phyloP scores from a whole-genome alignment of 805 yeast genomes.

The Zygotorulaspora sp. region DNA sequence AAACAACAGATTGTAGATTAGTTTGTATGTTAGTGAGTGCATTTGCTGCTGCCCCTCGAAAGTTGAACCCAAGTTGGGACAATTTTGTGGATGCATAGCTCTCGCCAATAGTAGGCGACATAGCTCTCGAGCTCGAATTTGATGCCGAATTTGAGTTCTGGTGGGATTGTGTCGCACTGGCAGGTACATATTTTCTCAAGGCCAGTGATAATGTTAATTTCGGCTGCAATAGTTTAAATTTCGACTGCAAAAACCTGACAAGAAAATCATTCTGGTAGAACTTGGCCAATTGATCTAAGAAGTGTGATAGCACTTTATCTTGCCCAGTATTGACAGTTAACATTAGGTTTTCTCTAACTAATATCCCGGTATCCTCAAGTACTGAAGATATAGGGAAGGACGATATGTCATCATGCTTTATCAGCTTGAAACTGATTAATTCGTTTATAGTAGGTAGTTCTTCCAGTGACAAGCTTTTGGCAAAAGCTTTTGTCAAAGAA shows the following conservation, averaged over 20 bases:
- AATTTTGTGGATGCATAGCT: conserved; percentile 19
- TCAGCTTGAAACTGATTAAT: conserved; percentile 24
- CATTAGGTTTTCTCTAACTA: conserved; percentile 61
- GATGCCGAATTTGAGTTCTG: no score
- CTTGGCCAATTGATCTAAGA: conserved; percentile 28
- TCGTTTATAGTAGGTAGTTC: conserved; percentile 58
- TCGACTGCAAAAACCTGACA: conserved; percentile 29
- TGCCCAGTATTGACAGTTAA: conserved; percentile 73
- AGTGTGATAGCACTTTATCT: conserved; percentile 22
- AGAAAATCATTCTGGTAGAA: conserved; percentile 33
- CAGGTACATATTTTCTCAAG: conserved; percentile 25
- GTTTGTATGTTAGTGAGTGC: conserved; percentile 40
- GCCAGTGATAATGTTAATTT: conserved; percentile 19
- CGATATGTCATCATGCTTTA: conserved; percentile 24
- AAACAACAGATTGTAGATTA: conserved; percentile 32
- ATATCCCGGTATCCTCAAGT: conserved; percentile 77
- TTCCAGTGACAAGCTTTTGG: conserved; percentile 75
- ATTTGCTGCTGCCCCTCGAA: conserved; percentile 38
- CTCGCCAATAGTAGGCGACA: conserved; percentile 14
- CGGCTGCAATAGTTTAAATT: conserved; percentile 27
- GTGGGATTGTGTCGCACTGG: background rate
- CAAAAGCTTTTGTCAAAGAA: conserved; percentile 72
- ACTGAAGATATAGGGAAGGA: conserved; percentile 69
- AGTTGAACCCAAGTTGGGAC: conserved; percentile 30
- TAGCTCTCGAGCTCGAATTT: conserved; percentile 7